Evolutionary conservation across 2,329 filamentous ascomycete genomes (phyloP).

Genomic region (Neofusicoccum parvum): DNA sequence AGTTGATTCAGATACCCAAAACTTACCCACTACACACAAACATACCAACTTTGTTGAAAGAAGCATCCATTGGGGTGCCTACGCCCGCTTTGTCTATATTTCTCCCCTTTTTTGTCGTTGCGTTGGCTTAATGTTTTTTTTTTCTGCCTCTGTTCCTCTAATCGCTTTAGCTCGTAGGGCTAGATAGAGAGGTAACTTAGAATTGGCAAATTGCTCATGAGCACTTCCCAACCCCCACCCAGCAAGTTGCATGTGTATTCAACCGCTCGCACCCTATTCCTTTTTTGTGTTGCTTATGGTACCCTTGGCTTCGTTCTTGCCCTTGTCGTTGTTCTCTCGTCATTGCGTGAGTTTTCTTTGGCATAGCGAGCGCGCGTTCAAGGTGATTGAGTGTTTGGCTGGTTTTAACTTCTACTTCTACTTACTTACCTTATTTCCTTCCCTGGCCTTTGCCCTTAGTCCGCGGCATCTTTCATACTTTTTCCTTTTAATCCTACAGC

Average conservation of each 20-base stretch:
- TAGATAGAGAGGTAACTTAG: slow-evolving; percentile 14
- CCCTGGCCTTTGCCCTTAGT: neutral
- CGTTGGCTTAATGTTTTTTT: slow-evolving; percentile 14
- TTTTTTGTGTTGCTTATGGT: neutral
- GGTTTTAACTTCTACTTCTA: neutral
- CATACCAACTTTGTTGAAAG: neutral
- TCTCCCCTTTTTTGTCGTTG: neutral
- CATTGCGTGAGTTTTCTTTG: neutral
- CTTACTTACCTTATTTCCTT: neutral
- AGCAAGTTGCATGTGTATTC: neutral
- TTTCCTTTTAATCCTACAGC: slow-evolving; percentile 8
- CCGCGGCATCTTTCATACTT: neutral
- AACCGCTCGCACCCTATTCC: neutral
- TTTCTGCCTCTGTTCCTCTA: neutral
- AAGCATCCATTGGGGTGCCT: neutral
- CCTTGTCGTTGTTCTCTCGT: neutral
- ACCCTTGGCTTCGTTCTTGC: neutral
- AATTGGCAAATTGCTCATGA: slow-evolving; percentile 9
- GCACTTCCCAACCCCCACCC: neutral
- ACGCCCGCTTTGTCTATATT: neutral
- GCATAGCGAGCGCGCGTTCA: slow-evolving; percentile 15
- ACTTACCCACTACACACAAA: neutral
- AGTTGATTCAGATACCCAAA: slow-evolving; percentile 12
- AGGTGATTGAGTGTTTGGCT: neutral
- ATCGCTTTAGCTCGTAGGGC: neutral